These are phyloP conservation scores for Sporothrix inflata DNA, from an alignment of 2,329 filamentous ascomycete species.

Conservation along the genomic window DNA sequence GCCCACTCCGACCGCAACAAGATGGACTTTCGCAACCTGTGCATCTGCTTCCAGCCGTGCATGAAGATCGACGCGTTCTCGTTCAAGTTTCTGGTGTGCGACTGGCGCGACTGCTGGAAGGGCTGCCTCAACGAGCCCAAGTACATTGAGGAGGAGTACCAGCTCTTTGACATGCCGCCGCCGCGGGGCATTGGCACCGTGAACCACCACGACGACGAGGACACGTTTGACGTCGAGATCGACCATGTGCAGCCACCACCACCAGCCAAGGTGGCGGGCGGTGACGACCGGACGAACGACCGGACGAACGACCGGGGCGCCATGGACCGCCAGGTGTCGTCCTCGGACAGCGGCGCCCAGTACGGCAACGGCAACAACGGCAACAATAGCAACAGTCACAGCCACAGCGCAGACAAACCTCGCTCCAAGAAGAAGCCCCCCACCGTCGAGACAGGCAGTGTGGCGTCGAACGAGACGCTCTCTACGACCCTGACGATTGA, in stretches of 20 bases:
- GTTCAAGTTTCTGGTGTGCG: constrained; percentile 91
- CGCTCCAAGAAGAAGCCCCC: constrained; percentile 50
- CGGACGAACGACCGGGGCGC: background rate
- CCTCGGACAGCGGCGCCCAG: constrained; percentile 66
- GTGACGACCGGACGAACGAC: constrained; percentile 33
- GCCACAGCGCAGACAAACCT: background rate
- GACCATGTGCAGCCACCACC: constrained; percentile 23
- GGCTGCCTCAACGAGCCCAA: constrained; percentile 89
- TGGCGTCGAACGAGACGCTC: constrained; percentile 49
- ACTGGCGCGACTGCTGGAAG: constrained; percentile 97
- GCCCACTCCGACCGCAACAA: constrained; percentile 95
- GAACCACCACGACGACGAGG: constrained; percentile 30
- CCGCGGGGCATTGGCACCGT: constrained; percentile 51
- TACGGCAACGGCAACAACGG: constrained; percentile 42
- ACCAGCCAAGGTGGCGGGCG: constrained; percentile 27
- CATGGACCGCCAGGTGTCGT: constrained; percentile 64
- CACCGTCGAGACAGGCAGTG: constrained; percentile 48
- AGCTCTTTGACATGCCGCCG: constrained; percentile 60
- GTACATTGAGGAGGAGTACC: constrained; percentile 72
- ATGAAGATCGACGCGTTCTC: constrained; percentile 95
- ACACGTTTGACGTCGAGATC: background rate
- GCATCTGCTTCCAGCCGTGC: constrained; percentile 95
- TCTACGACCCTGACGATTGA: constrained; percentile 53
- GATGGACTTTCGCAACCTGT: constrained; percentile 95
- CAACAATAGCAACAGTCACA: constrained; percentile 37